Evolutionary conservation across 768 basidiomycete species (phyloP), one percentile per base, ranked within the genome.

Genomic region (Mycena pura): DNA sequence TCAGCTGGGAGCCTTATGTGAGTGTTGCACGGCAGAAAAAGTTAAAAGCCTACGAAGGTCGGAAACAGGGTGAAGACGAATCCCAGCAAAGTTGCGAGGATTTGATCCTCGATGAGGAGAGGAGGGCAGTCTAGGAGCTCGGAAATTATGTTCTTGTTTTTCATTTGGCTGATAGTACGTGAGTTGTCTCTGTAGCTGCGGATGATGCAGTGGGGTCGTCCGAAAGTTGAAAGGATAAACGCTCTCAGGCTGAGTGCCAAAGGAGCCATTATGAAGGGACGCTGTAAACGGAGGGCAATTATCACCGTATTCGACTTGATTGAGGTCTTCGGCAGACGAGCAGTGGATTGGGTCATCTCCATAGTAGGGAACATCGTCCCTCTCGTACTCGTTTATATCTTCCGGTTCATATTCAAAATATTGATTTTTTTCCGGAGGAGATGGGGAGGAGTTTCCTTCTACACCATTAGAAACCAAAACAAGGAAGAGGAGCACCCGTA

Each of bases 31-130:
- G 25, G 25, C 44, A 15, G 27, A 25, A 43, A 25, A 1, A 39
- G 5, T 19, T 6, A 59, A n/a, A 38, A 52, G 70, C 85, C 65
- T 63, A 93, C 92, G 87, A 41, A 95, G 81, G 41, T 87, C 83
- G 5, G 91, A 91, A 9, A 92, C 86, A 11, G 90, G 87, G 6
- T 84, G 84, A n/a, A 92, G 74, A 19, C 76, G 76, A 55, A 86
- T 81, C 11, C 83, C 82, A 66, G 80, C 77, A 3, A 73, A 60
- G 60, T 79, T 78, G 27, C 74, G 78, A 9, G 78, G 74, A 32
- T 73, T 69, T 14, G 64, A 57, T 14, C 70, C 62, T 31, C 57
- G 65, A n/a, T 27, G 27, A 24, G 11, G 38, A n/a, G 44, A 15
- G 4, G 51, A 14, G 6, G 36, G 41, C 19, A 53, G 55, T 22